Percentiles rank a stretch among this genome's conserved stretches.
Evolutionary conservation across 345 rosid species (phyloP).

Genomic region (Gossypium turneri): DNA sequence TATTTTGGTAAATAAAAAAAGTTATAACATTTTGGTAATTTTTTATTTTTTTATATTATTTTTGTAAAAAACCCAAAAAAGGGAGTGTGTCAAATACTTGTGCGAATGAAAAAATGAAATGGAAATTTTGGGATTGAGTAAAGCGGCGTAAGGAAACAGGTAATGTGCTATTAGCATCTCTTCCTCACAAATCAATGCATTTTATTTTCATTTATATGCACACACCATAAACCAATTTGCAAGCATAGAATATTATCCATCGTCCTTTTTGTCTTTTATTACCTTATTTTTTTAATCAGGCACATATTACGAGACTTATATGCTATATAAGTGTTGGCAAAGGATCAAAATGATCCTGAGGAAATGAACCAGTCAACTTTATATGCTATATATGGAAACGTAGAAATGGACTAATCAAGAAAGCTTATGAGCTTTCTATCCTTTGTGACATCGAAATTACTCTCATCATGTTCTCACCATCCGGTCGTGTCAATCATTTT

Average conservation of each 20-base stretch:
- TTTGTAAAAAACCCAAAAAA: too few species aligned
- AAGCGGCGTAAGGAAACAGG: neutral
- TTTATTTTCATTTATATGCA: neutral
- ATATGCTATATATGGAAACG: constrained; percentile 32
- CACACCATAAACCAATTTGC: neutral
- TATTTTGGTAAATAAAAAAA: too few species aligned
- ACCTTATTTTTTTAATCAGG: too few species aligned
- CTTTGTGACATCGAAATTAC: constrained; percentile 82
- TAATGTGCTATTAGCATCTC: constrained; percentile 7
- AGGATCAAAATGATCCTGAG: too few species aligned
- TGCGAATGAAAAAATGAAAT: neutral
- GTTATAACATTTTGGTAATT: too few species aligned
- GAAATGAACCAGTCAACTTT: too few species aligned
- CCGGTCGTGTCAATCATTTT: constrained; percentile 62
- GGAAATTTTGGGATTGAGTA: neutral
- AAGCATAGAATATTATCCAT: neutral
- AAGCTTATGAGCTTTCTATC: constrained; percentile 72
- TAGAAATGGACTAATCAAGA: constrained; percentile 76
- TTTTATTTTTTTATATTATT: too few species aligned
- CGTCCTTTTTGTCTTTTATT: neutral
- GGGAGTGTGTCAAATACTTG: neutral
- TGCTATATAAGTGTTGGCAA: too few species aligned
- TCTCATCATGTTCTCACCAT: constrained; percentile 76
- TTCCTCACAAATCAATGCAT: neutral
- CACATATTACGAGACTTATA: neutral